A percentile compares a stretch with the other conserved stretches of the same genome.
Conservation (phyloP, 2,329 filamentous ascomycete genomes). For the Claviceps sp. region DNA sequence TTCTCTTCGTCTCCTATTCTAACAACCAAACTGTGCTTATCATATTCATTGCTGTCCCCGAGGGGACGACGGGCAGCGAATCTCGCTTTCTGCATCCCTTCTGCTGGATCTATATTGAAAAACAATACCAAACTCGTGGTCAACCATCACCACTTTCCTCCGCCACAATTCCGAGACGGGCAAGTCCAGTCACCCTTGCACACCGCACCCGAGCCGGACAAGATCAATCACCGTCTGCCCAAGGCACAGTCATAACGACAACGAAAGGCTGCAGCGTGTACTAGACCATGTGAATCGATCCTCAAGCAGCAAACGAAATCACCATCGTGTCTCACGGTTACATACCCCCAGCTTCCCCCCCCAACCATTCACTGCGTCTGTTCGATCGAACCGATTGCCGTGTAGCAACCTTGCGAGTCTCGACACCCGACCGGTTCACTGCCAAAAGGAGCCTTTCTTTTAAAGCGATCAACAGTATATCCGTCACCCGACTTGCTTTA, state of each 20-base stretch:
- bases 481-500: no score
- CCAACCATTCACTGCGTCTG: background rate
- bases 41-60: slow-evolving; percentile 11
- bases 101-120: background rate
- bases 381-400: background rate
- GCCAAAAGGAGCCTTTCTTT: no score
- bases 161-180: no score
- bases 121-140: no score
- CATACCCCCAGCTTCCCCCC: background rate
- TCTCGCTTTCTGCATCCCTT: slow-evolving; percentile 8
- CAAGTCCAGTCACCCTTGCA: no score
- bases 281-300: slow-evolving; percentile 1
- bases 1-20: slow-evolving; percentile 3
- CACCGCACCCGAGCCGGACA: no score
- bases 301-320: background rate
- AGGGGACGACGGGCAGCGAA: slow-evolving; percentile 10
- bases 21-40: slow-evolving; percentile 7
- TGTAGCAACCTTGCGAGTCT: background rate
- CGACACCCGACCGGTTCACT: background rate
- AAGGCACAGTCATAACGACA: background rate
- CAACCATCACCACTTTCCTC: no score
- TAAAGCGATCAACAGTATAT: no score
- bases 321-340: background rate
- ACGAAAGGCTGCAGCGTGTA: slow-evolving; percentile 3
- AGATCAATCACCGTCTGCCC: no score